Base-by-base conservation (phyloP, 2,329 filamentous ascomycete genomes). In the Fusarium sp. region DNA sequence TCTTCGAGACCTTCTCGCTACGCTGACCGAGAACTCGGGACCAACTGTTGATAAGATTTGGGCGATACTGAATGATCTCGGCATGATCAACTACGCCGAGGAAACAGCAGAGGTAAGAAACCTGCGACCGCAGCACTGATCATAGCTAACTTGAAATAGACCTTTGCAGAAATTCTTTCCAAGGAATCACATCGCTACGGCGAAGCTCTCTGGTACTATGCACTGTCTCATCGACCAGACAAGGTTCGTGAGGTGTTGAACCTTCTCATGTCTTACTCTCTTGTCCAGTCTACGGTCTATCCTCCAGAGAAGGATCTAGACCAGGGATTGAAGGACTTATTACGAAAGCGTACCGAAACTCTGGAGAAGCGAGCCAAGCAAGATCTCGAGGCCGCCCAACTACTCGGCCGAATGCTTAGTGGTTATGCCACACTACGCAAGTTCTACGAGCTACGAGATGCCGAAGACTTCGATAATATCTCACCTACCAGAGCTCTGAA, bases 351-450 rank as follows among this genome's bases (percentile, higher is more conserved):
- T 13, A 91, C 90, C 70, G 80, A 87, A 15, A 91, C 92, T 1
- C 84, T 98, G 4, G 88, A 90, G 57, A 83, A 87, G 31, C 88
- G 95, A 54, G 92, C 92, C 8, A 85, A 86, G 28, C 86, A 91
- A 54, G 95, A 97, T 73, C 82, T 91, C 33, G 91, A 94, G 75
- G 94, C 93, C 9, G 95, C 94, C 10, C 87, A 92, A 71, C 86
- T 97, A 12, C 84, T 98, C 4, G 92, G 94, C 46, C 92, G 91
- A 65, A 91, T 94, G 80, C 88, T 97, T 11, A 96, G 92, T 77
- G 95, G 95, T 23, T 98, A 98, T 75, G 95, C 94, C 23, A 97
- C 94, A 1, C 84, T 98, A 20, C 91, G 95, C 36, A 91, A 90
- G 71, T 97, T 95, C 82, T 98, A 97, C 79, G 91, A 94, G 66